Base-by-base conservation (phyloP, 441 rosid genomes). In the Eruca vesicaria region DNA sequence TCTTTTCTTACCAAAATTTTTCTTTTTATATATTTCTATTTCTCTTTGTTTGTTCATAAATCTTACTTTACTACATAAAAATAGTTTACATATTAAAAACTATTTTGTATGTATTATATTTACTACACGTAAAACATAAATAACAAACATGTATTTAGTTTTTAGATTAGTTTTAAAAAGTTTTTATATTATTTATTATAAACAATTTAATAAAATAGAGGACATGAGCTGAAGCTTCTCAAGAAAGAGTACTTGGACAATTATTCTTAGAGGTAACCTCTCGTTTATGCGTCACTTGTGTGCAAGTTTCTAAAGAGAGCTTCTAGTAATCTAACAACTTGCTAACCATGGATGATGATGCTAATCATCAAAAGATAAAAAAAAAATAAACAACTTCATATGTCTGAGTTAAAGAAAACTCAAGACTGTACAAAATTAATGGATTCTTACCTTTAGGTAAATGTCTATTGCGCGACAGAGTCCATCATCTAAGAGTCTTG, bases 281-380 rank as follows among this genome's bases (percentile, higher is more conserved):
- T 96, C 99, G 16, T 96, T n/a, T 96, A 81, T 93, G 99, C 0
- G 99, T 97, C 0, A 98, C 99, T 26, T 96, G 98, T 18, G 98
- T 91, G 82, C 99, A 96, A 8, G 99, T 98, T 81, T 96, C 99
- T 78, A 96, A 45, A 18, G 99, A 96, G 72, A 96, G 97, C 78
- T 96, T 96, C 84, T 96, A 97, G 78, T 98, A 93, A 78, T 93
- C 99, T 84, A 96, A 85, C 67, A 91, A 76, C 0, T n/a, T n/a
- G 88, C 83, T 75, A 91, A 79, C 98, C 97, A 93, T 0, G 95
- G 97, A 82, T 96, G 99, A 56, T 97, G 89, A 98, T 96, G 95
- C 85, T 77, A 50, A 63, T 45, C 38, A 50, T 18, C 55, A 70
- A 28, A 74, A 45, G 55, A 15, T 14, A 75, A 21, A 20, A 73